A percentile compares a stretch with the other conserved stretches of the same genome.
phyloP scores from a whole-genome alignment of 139 green algal genomes.

The Chlorella sp. region DNA sequence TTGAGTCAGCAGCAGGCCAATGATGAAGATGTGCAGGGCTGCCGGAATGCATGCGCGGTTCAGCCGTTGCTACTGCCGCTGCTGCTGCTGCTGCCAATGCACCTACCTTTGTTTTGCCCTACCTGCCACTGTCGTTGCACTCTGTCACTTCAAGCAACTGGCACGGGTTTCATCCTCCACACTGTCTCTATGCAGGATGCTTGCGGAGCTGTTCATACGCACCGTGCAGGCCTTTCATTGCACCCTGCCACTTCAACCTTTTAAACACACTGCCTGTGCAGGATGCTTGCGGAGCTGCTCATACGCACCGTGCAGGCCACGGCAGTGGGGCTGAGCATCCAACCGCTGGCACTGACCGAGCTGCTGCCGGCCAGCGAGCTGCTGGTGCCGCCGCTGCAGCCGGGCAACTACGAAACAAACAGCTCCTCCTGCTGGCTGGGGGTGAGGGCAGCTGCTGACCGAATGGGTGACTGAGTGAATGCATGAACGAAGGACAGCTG shows the following conservation, averaged over 20 bases:
- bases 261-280: too few relatives aligned
- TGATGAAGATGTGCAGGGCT: neutral
- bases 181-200: neutral
- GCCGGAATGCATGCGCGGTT: neutral
- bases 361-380: neutral
- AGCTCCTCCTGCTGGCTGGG: constrained; percentile 15
- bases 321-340: neutral
- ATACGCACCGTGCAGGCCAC: constrained; percentile 4
- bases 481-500: too few relatives aligned
- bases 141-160: too few relatives aligned
- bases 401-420: constrained; percentile 22
- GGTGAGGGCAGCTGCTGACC: neutral
- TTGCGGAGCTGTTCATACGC: constrained; percentile 15
- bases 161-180: too few relatives aligned
- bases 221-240: neutral
- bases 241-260: too few relatives aligned
- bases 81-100: too few relatives aligned
- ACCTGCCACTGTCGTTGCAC: too few relatives aligned
- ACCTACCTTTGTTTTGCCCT: neutral
- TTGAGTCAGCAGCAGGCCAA: too few relatives aligned
- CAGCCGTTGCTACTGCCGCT: neutral
- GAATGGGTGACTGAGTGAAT: too few relatives aligned
- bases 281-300: constrained; percentile 19
- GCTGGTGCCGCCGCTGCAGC: constrained; percentile 9
- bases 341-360: neutral